A percentile compares a stretch with the other conserved stretches of the same genome.
These are phyloP conservation scores for Astraeus odoratus DNA, from an alignment of 768 basidiomycete genomes.

Conservation along the genomic window DNA sequence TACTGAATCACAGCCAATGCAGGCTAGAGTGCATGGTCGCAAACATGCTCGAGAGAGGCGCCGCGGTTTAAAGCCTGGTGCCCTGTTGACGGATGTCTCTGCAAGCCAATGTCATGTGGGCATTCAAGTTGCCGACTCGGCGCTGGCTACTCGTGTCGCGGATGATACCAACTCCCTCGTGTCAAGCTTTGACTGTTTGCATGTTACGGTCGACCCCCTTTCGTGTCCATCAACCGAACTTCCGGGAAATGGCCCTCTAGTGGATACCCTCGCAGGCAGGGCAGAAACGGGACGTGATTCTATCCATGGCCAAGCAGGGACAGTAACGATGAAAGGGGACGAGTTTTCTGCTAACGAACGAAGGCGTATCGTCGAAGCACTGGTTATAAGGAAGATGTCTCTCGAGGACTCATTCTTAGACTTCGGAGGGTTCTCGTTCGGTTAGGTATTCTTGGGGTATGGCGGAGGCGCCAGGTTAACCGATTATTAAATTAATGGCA, in stretches of 20 bases:
- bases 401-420: constrained; percentile 72
- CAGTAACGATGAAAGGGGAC: constrained; percentile 6
- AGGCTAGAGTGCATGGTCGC: constrained; percentile 31
- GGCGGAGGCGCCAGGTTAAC: background rate
- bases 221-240: constrained; percentile 3
- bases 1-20: constrained; percentile 10
- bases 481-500: background rate
- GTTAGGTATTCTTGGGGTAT: background rate
- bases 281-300: no score
- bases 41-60: constrained; percentile 44
- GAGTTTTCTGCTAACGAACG: constrained; percentile 24
- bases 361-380: constrained; percentile 72
- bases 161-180: constrained; percentile 20
- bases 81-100: constrained; percentile 15
- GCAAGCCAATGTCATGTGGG: background rate
- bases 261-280: constrained; percentile 11
- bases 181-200: constrained; percentile 27
- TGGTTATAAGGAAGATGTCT: constrained; percentile 73
- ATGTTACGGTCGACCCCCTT: constrained; percentile 23
- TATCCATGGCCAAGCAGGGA: constrained; percentile 12
- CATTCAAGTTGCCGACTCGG: background rate
- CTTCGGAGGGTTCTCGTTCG: constrained; percentile 51
- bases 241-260: constrained; percentile 4
- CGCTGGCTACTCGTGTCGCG: background rate
- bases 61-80: constrained; percentile 37